Evolutionary conservation across 139 green algal genomes (phyloP).

Genomic region (Chlorella sp.): DNA sequence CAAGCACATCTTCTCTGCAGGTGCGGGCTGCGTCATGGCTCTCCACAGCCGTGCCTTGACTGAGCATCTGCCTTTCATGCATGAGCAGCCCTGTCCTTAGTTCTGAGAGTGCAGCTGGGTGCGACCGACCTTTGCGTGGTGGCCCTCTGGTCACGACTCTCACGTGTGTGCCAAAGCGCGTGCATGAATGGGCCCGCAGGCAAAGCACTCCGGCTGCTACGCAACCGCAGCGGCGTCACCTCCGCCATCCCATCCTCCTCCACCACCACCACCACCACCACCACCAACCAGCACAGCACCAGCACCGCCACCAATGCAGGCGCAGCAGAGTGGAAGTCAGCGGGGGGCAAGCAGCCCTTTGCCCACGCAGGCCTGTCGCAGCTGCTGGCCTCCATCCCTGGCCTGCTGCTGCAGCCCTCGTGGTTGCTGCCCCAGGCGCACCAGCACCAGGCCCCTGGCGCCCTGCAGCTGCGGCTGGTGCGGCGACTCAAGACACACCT

Average conservation of each 20-base stretch:
- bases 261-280: not conserved
- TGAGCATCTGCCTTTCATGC: not conserved
- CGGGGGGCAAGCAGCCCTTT: not conserved
- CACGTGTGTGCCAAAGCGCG: not conserved
- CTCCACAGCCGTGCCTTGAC: not conserved
- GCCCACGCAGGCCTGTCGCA: not conserved
- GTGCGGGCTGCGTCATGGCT: not conserved
- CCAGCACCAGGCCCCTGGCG: not conserved
- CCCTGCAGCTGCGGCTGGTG: too few relatives aligned
- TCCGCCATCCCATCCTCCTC: not conserved
- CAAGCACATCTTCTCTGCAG: not conserved
- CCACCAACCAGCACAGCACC: not conserved
- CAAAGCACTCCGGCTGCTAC: conserved; percentile 15
- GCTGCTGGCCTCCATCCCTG: not conserved
- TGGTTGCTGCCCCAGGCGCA: not conserved
- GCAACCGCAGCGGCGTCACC: not conserved
- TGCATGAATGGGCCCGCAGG: conserved; percentile 2
- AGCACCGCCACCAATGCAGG: not conserved
- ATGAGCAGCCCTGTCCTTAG: too few relatives aligned
- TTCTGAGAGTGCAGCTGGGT: too few relatives aligned
- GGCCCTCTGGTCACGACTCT: too few relatives aligned
- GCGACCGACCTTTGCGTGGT: too few relatives aligned
- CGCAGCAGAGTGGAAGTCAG: too few relatives aligned
- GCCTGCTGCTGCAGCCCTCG: too few relatives aligned
- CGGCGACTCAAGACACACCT: too few relatives aligned